Conservation (phyloP, 768 basidiomycete species). For the button mushroom (Agaricus bisporus) region DNA sequence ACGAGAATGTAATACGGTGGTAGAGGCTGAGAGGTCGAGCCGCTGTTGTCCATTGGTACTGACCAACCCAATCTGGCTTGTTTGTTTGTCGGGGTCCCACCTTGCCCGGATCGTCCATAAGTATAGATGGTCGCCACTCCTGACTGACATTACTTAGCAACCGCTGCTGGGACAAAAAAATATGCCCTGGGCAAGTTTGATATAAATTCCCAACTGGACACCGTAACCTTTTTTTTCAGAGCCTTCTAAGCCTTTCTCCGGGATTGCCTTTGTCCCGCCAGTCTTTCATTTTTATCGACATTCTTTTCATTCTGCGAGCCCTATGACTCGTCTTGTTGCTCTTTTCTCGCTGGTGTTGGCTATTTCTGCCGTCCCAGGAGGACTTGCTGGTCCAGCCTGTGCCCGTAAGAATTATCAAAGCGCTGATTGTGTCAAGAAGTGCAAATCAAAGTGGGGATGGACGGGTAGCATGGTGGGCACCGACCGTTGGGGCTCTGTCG, state of each 20-base stretch:
- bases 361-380: conserved; percentile 35
- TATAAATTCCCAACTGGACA: neutral
- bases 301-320: conserved; percentile 19
- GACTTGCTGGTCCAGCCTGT: conserved; percentile 40
- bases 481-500: conserved; percentile 52
- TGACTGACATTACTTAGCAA: neutral
- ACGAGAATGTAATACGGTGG: conserved; percentile 68
- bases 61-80: neutral
- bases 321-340: conserved; percentile 32
- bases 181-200: neutral
- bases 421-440: conserved; percentile 31
- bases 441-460: conserved; percentile 41
- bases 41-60: conserved; percentile 5
- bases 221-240: neutral
- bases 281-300: conserved; percentile 12
- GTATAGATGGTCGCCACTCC: neutral
- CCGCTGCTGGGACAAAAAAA: neutral
- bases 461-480: conserved; percentile 42
- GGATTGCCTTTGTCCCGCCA: conserved; percentile 2
- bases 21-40: conserved; percentile 11
- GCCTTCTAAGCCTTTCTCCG: neutral
- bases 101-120: neutral
- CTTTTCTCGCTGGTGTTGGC: conserved; percentile 29
- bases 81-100: conserved; percentile 3
- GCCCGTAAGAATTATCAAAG: conserved; percentile 28